Evolutionary conservation across 2,329 filamentous ascomycete genomes (phyloP), one percentile per base, ranked within the genome.

Genomic region (Byssochlamys sp.): DNA sequence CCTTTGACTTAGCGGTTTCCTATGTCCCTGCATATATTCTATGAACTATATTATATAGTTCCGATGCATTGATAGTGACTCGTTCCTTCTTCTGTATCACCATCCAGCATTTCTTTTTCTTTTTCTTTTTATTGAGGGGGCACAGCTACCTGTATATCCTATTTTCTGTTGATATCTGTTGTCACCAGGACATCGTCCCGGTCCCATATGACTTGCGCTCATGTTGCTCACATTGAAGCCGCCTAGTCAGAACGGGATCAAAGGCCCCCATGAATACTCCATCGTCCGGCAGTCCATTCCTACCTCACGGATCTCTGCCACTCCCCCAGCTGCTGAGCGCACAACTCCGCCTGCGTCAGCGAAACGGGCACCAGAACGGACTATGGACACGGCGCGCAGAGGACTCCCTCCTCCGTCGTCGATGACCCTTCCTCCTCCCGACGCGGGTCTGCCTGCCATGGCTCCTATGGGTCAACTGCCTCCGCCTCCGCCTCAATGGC

Each of bases 321-420:
- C 71, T 62, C 61, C 69, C 66, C 61, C 71, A 65, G 57, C 69
- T 65, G 58, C 66, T 69, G 55, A 65, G 65, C 61, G 64, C 69
- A 59, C 68, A 60, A 56, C 63, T 64, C 54, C 64, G 67, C 61
- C 69, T 62, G 50, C 61, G 61, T 62, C 65, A 58, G 57, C 61
- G 26, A 59, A 57, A 57, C 64, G 50, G 77, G 75, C 66, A 73
- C 77, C 67, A 81, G 78, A 68, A 75, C 80, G 75, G 60, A 71
- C 72, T 65, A 89, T 89, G 86, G 85, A 86, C 68, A 82, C 81
- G 68, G 81, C 84, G 72, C 85, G 86, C 73, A 83, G 86, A 73
- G 84, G 83, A 66, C 76, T 89, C 77, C 87, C 87, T 70, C 82
- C 83, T 58, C 85, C 86, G 73, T 81, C 83, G 66, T 82, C 82